phyloP scores from a whole-genome alignment of 1,139 yeast genomes.

The Protomyces arabidopsidicola region DNA sequence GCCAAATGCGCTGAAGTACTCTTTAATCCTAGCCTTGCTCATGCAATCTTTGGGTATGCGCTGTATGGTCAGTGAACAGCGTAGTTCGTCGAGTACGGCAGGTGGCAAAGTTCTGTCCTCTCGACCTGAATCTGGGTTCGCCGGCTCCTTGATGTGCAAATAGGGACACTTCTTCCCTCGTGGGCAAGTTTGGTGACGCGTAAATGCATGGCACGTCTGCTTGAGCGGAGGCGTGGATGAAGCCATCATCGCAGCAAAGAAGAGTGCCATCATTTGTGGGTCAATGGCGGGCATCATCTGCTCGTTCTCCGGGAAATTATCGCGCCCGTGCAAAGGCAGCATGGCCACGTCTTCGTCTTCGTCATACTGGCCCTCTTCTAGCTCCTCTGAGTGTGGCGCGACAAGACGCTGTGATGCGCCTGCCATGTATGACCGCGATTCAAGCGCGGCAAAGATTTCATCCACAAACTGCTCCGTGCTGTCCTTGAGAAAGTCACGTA shows the following conservation, averaged over 20 bases:
- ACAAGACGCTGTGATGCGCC: neutral
- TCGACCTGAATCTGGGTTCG: too few species aligned
- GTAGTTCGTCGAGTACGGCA: neutral
- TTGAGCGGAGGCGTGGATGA: neutral
- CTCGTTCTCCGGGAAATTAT: neutral
- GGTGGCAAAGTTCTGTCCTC: neutral
- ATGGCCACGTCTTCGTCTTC: too few species aligned
- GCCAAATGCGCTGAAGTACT: constrained; percentile 46
- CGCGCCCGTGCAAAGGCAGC: neutral
- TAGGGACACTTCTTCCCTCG: neutral
- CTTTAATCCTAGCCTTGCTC: constrained; percentile 39
- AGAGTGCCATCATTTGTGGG: neutral
- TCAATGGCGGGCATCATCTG: neutral
- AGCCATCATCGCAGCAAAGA: neutral
- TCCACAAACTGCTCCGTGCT: constrained; percentile 38
- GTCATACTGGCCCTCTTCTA: neutral
- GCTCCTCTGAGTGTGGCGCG: neutral
- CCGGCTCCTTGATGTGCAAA: neutral
- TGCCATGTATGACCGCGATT: constrained; percentile 17
- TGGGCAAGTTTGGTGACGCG: neutral
- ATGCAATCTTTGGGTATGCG: constrained; percentile 46
- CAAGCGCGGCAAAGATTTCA: constrained; percentile 37
- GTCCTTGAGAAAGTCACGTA: constrained; percentile 39
- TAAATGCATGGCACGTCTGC: neutral
- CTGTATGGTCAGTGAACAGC: constrained; percentile 39